A percentile compares a stretch with the other conserved stretches of the same genome.
Evolutionary conservation across 306 rosid genomes (phyloP).

Genomic region (Dalbergia cochinchinensis): DNA sequence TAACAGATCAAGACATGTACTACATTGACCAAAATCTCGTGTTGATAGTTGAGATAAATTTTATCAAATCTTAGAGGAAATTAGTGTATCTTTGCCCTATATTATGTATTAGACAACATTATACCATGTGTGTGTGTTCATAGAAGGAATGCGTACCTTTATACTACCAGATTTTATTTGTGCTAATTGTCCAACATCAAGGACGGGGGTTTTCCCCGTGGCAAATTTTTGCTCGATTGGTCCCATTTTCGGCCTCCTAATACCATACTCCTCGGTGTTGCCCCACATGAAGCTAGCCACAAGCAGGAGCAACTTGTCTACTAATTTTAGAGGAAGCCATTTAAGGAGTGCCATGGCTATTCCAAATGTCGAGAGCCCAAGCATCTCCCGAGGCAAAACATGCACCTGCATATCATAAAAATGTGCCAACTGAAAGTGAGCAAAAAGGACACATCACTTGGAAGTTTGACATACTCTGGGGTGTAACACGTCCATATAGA

Average conservation of each 20-base stretch:
- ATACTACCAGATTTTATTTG: constrained; percentile 80
- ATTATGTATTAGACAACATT: too few relatives aligned
- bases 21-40: too few relatives aligned
- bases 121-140: too few relatives aligned
- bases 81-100: too few relatives aligned
- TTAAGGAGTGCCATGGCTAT: constrained; percentile 74
- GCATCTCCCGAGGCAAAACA: constrained; percentile 86
- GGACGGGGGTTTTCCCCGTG: constrained; percentile 95
- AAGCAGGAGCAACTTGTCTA: constrained; percentile 73
- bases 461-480: not conserved
- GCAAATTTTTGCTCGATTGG: constrained; percentile 89
- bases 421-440: constrained; percentile 27
- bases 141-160: constrained; percentile 56
- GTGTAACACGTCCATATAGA: too few relatives aligned
- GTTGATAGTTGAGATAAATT: too few relatives aligned
- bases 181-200: constrained; percentile 83
- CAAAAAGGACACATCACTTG: constrained; percentile 23
- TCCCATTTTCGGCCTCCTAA: constrained; percentile 88
- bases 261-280: constrained; percentile 75
- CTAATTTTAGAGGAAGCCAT: constrained; percentile 76
- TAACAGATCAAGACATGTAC: too few relatives aligned
- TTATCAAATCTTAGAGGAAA: too few relatives aligned
- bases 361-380: constrained; percentile 88
- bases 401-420: constrained; percentile 64
- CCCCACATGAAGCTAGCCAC: constrained; percentile 63